Base-by-base conservation (phyloP, 2,329 filamentous ascomycete genomes). In the Cordyceps cateniannulata region DNA sequence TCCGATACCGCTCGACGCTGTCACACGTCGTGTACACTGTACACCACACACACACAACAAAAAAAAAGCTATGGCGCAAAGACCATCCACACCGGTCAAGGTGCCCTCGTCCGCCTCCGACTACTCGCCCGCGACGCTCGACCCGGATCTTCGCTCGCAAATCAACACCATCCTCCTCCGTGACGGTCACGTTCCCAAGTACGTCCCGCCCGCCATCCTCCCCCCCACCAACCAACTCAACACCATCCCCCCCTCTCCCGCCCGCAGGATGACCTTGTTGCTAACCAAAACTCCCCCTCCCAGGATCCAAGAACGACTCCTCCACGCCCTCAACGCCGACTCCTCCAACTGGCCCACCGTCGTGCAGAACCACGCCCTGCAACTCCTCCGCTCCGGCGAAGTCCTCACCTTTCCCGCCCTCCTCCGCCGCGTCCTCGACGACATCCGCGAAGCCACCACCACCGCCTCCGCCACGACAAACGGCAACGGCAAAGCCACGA, bases 251-350 rank as follows among this genome's bases (percentile, higher is more conserved):
- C 22, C 9, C 9, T 18, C 3, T 16, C n/a, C 7, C n/a, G 20
- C 1, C 1, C 24, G 9, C 29, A 32, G 8, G 8, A 32, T 32
- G 29, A 6, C 29, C 38, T 40, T 29, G 25, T 9, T 8, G 16
- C 35, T 24, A 51, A 45, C 48, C 18, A 25, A 38, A 9, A 3
- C 3, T 4, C 25, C 16, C 8, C 20, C 32, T 29, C 16, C 14
- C 68, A 86, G 85, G 66, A 87, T 88, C 66, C 84, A 87, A 76
- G 84, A 87, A 61, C 75, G 79, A 48, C 80, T 88, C 69, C 81
- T 87, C 47, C 84, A 87, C 73, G 72, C 81, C 63, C 81, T 88
- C 57, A 77, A 87, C 71, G 75, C 84, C 53, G 77, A 86, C 72
- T 71, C 76, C 5, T 75, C 79, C 64, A 85, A 88, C 76, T 88